phyloP scores from a whole-genome alignment of 2,329 filamentous ascomycete species.

The Aspergillus intermedius region DNA sequence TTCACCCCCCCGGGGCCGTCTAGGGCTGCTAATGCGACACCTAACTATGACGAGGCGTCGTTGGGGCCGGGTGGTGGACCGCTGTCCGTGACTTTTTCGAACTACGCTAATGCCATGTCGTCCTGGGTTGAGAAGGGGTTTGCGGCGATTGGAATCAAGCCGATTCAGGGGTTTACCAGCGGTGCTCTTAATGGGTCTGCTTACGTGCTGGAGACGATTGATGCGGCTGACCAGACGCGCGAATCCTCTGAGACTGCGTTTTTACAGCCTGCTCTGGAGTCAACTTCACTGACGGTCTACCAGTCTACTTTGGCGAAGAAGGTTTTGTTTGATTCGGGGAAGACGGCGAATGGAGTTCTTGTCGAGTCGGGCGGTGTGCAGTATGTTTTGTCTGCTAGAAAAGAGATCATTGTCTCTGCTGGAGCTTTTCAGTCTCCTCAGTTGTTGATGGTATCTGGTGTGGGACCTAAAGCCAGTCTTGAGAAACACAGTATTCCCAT shows the following conservation, averaged over 20 bases:
- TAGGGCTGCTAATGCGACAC: constrained; percentile 15
- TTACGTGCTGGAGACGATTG: constrained; percentile 41
- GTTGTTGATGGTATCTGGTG: constrained; percentile 44
- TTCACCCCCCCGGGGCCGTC: constrained; percentile 19
- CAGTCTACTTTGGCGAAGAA: constrained; percentile 35
- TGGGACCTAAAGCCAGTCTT: constrained; percentile 31
- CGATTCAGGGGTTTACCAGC: constrained; percentile 29
- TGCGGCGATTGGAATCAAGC: constrained; percentile 32
- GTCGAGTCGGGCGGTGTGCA: constrained; percentile 34
- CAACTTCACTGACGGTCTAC: constrained; percentile 34
- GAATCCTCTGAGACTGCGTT: constrained; percentile 40
- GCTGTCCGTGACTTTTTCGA: constrained; percentile 32
- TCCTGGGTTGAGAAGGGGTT: constrained; percentile 30
- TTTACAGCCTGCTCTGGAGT: constrained; percentile 11
- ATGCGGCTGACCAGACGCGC: constrained; percentile 41
- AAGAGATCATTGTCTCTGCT: constrained; percentile 43
- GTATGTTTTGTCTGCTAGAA: constrained; percentile 40
- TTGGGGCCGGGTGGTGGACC: constrained; percentile 25
- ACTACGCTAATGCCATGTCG: constrained; percentile 29
- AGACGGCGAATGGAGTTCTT: constrained; percentile 38
- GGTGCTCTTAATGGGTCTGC: constrained; percentile 33
- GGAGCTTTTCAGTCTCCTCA: constrained; percentile 49
- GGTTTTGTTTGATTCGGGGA: constrained; percentile 44
- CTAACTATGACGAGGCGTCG: constrained; percentile 10
- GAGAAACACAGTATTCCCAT: constrained; percentile 7